Base-by-base conservation (phyloP, 2,329 filamentous ascomycete species). In the Colletotrichum lentis region DNA sequence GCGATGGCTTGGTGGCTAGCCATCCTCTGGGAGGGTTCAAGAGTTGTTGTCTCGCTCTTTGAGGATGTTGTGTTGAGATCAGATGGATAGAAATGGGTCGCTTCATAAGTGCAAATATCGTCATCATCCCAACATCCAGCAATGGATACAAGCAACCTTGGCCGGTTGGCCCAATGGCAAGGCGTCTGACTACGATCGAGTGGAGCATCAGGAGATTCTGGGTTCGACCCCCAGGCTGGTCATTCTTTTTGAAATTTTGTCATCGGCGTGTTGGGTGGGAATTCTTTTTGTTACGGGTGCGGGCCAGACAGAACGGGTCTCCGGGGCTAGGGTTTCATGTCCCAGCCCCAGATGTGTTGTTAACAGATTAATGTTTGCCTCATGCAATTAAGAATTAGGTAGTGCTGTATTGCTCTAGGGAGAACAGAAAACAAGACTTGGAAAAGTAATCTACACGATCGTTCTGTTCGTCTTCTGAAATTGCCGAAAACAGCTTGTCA, bases 181-280 rank as follows among this genome's bases (percentile, higher is more conserved):
- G 78, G 77, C 78, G 78, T 80, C 77, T 80, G 78, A 80, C 78
- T 79, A 80, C 77, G 77, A 80, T 46, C 18, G 0, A 16, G 31
- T 14, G 27, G 14, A 50, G 2, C 41, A 69, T 69, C 66, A 69
- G 66, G 66, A 69, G 62, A 69, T 69, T 69, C 66, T 69, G 66
- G 66, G 66, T 69, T 69, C 66, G 66, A 69, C 66, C 66, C 66
- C 66, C 66, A 69, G 66, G 66, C 62, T 69, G 66, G 66, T 69
- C 66, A 69, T 35, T 12, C 2, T 46, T 66, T 67, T 68, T 50
- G 7, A 55, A 35, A 16, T 18, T 24, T 44, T 27, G 12, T 22
- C 20, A 49, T 18, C 18, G 35, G 3, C 3, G 11, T 18, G 49
- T 44, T 59, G 16, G 14, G 54, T 18, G 50, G 41, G 44, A 10